Percentiles rank a stretch among this genome's conserved stretches.
phyloP scores from a whole-genome alignment of 345 rosid species.

The Corchorus olitorius region DNA sequence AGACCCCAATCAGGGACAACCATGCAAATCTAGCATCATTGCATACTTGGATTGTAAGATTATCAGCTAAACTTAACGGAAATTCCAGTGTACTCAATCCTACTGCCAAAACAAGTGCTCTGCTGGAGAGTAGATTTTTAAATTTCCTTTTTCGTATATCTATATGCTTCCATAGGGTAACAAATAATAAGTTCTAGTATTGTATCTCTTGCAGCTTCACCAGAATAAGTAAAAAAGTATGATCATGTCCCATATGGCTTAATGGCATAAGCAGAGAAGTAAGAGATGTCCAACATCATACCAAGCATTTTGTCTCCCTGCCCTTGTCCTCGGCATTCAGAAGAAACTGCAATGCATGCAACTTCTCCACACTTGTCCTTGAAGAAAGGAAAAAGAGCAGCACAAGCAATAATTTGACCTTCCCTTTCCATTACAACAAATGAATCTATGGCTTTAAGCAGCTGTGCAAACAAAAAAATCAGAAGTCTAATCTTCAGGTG shows the following conservation, averaged over 20 bases:
- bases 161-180: neutral
- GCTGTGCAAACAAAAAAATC: slow-evolving; percentile 37
- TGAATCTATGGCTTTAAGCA: slow-evolving; percentile 62
- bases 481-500: slow-evolving; percentile 16
- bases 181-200: neutral
- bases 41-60: neutral
- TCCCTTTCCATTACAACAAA: slow-evolving; percentile 85
- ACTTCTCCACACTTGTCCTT: slow-evolving; percentile 89
- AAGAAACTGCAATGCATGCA: slow-evolving; percentile 89
- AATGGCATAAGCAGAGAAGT: neutral
- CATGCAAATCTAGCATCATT: neutral
- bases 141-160: neutral
- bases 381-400: slow-evolving; percentile 85
- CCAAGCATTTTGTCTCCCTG: slow-evolving; percentile 96
- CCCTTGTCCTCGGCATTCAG: slow-evolving; percentile 96
- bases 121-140: neutral
- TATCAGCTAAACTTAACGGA: neutral
- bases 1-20: too few relatives aligned
- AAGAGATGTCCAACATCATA: slow-evolving; percentile 25
- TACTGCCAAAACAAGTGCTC: neutral
- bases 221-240: neutral
- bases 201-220: slow-evolving; percentile 1
- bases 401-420: slow-evolving; percentile 91
- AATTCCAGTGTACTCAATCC: neutral
- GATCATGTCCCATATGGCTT: neutral